Evolutionary conservation across 257 asterid species (phyloP).

Genomic region (Solanum medicagineum): DNA sequence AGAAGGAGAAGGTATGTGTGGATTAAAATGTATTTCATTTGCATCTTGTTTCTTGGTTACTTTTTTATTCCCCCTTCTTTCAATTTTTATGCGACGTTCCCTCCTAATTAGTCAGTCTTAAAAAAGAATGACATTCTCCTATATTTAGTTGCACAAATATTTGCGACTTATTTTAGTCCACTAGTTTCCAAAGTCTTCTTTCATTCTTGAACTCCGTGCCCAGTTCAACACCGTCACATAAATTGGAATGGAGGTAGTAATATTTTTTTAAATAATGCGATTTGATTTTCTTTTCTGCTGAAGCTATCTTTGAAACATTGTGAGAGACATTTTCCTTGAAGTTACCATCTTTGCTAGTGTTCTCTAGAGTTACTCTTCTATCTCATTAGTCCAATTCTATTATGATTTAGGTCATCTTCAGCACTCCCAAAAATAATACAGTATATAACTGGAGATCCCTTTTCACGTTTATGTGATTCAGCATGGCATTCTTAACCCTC

Average conservation of each 20-base stretch:
- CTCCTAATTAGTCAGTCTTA: background rate
- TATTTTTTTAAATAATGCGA: background rate
- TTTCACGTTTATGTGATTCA: background rate
- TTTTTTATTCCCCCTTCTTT: background rate
- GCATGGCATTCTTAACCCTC: background rate
- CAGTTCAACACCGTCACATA: background rate
- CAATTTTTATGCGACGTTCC: background rate
- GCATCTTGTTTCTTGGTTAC: background rate
- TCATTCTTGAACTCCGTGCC: background rate
- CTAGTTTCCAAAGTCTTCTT: background rate
- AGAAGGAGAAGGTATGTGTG: conserved; percentile 73
- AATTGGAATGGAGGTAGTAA: background rate
- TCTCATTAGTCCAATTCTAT: background rate
- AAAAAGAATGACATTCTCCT: background rate
- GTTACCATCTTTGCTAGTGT: background rate
- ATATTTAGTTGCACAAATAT: background rate
- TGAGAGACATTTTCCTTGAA: background rate
- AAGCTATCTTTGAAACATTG: background rate
- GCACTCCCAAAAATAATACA: background rate
- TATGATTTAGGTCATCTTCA: background rate
- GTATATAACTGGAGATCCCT: background rate
- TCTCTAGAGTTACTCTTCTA: background rate
- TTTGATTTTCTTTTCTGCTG: background rate
- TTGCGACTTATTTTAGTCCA: background rate
- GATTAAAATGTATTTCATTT: background rate